Conservation (phyloP, 2,329 filamentous ascomycete species). For the Pseudogymnoascus verrucosus region DNA sequence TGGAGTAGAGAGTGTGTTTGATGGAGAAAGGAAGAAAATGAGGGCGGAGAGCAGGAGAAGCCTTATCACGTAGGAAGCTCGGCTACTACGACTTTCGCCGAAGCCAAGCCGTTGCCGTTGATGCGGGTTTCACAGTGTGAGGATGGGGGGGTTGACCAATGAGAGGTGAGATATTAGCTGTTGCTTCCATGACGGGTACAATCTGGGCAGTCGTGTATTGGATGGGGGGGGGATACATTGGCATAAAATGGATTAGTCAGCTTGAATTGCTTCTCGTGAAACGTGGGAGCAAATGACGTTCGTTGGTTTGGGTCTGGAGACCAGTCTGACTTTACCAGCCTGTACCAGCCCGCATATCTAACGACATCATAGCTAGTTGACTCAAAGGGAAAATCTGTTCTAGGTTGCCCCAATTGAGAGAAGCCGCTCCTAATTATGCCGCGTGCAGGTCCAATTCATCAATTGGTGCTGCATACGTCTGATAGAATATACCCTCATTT, state of each 20-base stretch:
- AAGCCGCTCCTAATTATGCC: neutral
- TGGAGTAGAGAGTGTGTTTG: constrained; percentile 14
- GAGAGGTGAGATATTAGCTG: neutral
- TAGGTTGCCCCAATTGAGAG: neutral
- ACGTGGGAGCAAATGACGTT: constrained; percentile 9
- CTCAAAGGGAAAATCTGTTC: neutral
- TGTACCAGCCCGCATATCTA: neutral
- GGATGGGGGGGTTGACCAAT: neutral
- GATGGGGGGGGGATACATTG: neutral
- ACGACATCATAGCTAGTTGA: constrained; percentile 4
- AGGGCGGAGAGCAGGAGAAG: constrained; percentile 7
- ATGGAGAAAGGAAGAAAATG: constrained; percentile 11
- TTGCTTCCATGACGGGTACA: constrained; percentile 6
- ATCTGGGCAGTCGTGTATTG: neutral
- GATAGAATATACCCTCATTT: neutral
- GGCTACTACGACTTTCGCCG: constrained; percentile 9
- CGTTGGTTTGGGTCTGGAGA: neutral
- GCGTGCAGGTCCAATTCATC: neutral
- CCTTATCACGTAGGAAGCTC: constrained; percentile 10
- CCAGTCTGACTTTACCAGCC: constrained; percentile 1
- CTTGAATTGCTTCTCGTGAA: neutral
- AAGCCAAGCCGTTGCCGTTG: constrained; percentile 9
- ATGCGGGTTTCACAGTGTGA: constrained; percentile 6
- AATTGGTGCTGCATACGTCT: neutral
- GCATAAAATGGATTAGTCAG: constrained; percentile 6